Evolutionary conservation across 805 yeast genomes (phyloP), one percentile per base, ranked within the genome.

Genomic region (Saccharomycopsis javanensis): DNA sequence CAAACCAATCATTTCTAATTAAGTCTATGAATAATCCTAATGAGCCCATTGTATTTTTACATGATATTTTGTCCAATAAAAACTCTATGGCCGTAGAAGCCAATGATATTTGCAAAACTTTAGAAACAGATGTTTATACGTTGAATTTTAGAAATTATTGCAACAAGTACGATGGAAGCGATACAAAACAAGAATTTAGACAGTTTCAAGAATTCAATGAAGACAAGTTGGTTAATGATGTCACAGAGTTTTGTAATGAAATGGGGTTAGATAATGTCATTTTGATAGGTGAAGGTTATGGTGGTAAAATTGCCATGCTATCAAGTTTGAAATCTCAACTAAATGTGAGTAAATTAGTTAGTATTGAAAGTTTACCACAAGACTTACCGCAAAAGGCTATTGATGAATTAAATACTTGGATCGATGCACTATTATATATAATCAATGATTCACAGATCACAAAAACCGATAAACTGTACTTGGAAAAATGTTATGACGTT

Each of bases 241-340:
- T 60, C n/a, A 28, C 51, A 28, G 28, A 56, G 10, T 57, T 57
- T 28, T 55, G 51, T 28, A 13, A 48, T 18, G 27, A 55, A 28
- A 33, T 27, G 25, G 20, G 51, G 8, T 54, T 60, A 10, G 13
- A 46, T 2, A 60, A 58, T 16, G 52, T 58, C 38, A 50, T 50
- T 13, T 20, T 60, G 5, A 46, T 60, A 10, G 62, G 62, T 6
- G 60, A 60, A 13, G 62, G 62, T 4, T 50, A 58, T 11, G 62
- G 62, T 3, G 62, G 61, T 2, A 42, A 28, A 31, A 45, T 60
- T 11, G 56, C 55, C 2, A 54, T 60, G 60, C 30, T 53, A 7
- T 35, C 59, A 4, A 30, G 53, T 16, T 37, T 60, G 25, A 23
- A 33, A 10, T 16, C 25, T 4, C 53, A 50, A 2, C 30, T 55